These are phyloP conservation scores for Coleophoma eucalyptorum DNA, from an alignment of 2,329 filamentous ascomycete genomes.

Conservation along the genomic window DNA sequence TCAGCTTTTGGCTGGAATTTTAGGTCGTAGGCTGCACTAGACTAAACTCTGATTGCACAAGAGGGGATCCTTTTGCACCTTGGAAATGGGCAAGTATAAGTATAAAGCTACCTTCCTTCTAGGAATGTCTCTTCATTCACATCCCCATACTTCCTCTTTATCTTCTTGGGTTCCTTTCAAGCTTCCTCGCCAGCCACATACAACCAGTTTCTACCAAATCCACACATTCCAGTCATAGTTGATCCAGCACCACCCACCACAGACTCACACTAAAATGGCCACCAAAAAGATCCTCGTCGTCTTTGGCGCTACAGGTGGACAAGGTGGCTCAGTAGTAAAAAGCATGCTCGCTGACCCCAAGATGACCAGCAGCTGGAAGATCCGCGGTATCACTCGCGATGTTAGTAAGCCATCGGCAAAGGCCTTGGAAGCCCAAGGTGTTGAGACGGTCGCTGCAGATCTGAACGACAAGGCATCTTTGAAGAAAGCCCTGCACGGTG, in stretches of 20 bases:
- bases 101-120: no score
- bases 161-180: no score
- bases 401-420: slow-evolving; percentile 34
- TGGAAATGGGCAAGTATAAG: no score
- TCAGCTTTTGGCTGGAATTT: no score
- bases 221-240: no score
- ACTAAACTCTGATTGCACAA: no score
- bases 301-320: slow-evolving; percentile 44
- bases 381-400: slow-evolving; percentile 45
- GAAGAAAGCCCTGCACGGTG: slow-evolving; percentile 23
- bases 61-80: no score
- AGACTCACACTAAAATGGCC: slow-evolving; percentile 14
- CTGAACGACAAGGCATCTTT: slow-evolving; percentile 37
- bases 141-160: no score
- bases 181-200: no score
- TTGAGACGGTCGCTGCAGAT: slow-evolving; percentile 40
- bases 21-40: no score
- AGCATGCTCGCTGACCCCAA: slow-evolving; percentile 42
- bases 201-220: no score
- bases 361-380: slow-evolving; percentile 34
- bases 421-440: slow-evolving; percentile 35
- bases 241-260: neutral
- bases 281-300: slow-evolving; percentile 37
- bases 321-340: slow-evolving; percentile 49
- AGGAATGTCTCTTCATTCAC: no score